Evolutionary conservation across 192 early-diverging fungal genomes (phyloP).

Genomic region (Nowakowskiella sp.): DNA sequence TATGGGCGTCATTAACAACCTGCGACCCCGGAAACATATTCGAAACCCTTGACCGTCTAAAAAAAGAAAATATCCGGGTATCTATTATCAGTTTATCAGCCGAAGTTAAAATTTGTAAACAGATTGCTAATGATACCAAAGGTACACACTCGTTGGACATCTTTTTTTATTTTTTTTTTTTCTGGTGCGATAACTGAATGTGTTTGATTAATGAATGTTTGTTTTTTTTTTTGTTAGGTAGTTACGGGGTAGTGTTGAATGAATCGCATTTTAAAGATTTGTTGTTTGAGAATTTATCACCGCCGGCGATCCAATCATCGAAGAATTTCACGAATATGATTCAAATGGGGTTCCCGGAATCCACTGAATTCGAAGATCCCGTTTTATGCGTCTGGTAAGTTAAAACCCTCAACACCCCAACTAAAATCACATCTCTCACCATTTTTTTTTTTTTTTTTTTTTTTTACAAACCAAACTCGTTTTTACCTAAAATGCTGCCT

Average conservation of each 20-base stretch:
- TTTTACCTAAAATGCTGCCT: no score
- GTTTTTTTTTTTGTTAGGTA: conserved; percentile 37
- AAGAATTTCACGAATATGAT: conserved; percentile 55
- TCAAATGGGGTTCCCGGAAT: conserved; percentile 86
- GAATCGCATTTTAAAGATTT: conserved; percentile 76
- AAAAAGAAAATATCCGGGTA: conserved; percentile 64
- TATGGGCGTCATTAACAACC: conserved; percentile 82
- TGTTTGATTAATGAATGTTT: no score
- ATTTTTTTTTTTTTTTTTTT: no score
- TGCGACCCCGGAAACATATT: conserved; percentile 91
- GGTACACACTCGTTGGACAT: no score
- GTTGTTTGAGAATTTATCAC: conserved; percentile 77
- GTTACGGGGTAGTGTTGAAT: conserved; percentile 74
- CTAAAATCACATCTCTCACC: no score
- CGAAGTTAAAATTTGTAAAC: conserved; percentile 76
- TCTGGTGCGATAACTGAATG: no score
- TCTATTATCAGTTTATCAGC: conserved; percentile 85
- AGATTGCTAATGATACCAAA: conserved; percentile 64
- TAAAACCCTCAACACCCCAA: no score
- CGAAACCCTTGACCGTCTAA: conserved; percentile 64
- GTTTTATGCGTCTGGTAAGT: conserved; percentile 73
- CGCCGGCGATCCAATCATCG: conserved; percentile 60
- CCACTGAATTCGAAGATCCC: conserved; percentile 24
- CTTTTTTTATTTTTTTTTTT: no score
- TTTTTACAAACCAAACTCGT: no score